phyloP scores from a whole-genome alignment of 805 yeast genomes.

The Lipomyces sp. region DNA sequence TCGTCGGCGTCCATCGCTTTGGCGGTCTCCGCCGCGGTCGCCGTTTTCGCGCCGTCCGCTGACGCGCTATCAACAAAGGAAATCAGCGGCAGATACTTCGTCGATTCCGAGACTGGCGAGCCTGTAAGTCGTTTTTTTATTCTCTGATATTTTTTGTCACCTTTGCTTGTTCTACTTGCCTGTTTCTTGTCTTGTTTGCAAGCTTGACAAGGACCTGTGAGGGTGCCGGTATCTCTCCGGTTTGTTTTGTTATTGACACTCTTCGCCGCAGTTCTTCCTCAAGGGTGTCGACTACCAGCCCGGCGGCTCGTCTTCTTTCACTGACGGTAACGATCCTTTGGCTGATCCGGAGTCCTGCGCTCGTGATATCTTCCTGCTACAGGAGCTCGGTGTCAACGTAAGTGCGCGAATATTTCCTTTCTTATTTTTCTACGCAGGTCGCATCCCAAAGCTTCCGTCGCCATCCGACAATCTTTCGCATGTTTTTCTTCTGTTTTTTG shows the following conservation, averaged over 20 bases:
- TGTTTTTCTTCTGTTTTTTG: too few species aligned
- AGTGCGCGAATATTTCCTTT: background rate
- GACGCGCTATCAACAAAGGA: conserved; percentile 58
- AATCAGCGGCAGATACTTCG: conserved; percentile 66
- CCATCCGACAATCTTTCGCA: background rate
- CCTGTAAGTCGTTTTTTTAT: conserved; percentile 48
- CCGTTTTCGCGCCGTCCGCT: conserved; percentile 9
- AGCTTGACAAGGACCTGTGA: background rate
- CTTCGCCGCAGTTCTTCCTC: conserved; percentile 55
- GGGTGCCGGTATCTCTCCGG: background rate
- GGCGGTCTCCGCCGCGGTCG: conserved; percentile 7
- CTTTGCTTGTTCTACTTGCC: background rate
- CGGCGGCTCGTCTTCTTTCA: conserved; percentile 76
- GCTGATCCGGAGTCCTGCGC: conserved; percentile 71
- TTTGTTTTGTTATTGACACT: background rate
- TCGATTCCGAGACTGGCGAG: conserved; percentile 67
- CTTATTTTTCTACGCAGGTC: background rate
- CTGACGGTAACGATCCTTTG: conserved; percentile 58
- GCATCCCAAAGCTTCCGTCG: background rate
- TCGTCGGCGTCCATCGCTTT: background rate
- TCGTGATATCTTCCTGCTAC: conserved; percentile 76
- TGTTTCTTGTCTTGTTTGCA: background rate
- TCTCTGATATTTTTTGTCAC: background rate
- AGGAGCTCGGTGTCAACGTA: conserved; percentile 72
- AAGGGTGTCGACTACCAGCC: conserved; percentile 95